Conservation (phyloP, 2,329 filamentous ascomycete genomes). For the Ilyonectria sp. region DNA sequence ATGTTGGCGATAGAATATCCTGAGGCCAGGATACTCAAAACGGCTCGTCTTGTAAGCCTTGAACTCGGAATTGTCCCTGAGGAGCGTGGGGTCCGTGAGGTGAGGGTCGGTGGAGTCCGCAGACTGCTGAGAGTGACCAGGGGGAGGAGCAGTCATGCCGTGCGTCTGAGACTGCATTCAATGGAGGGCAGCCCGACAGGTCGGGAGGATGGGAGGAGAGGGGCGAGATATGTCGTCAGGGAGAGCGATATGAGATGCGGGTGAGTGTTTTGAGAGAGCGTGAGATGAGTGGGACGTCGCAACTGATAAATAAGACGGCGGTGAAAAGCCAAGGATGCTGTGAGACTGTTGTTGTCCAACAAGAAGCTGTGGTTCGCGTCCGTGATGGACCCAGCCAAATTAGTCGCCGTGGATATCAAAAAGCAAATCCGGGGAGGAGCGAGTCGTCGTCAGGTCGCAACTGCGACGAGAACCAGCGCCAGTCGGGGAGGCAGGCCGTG, state of each 20-base stretch:
- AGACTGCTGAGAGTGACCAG: slow-evolving; percentile 40
- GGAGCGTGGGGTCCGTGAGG: slow-evolving; percentile 81
- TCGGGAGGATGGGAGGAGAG: neutral
- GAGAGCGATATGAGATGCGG: neutral
- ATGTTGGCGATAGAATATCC: slow-evolving; percentile 88
- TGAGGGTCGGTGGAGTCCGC: slow-evolving; percentile 57
- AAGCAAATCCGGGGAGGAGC: slow-evolving; percentile 31
- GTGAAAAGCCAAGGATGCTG: slow-evolving; percentile 21
- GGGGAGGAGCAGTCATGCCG: slow-evolving; percentile 44
- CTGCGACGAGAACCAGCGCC: neutral
- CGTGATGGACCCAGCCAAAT: slow-evolving; percentile 31
- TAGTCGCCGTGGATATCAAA: slow-evolving; percentile 34
- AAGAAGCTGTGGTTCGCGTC: slow-evolving; percentile 23
- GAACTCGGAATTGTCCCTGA: slow-evolving; percentile 82
- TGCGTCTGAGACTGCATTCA: slow-evolving; percentile 29
- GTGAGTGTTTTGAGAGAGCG: neutral
- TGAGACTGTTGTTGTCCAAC: slow-evolving; percentile 23
- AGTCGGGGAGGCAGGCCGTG: neutral
- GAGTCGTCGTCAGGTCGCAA: slow-evolving; percentile 7
- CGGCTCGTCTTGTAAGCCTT: slow-evolving; percentile 79
- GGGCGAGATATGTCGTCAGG: neutral
- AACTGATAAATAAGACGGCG: slow-evolving; percentile 28
- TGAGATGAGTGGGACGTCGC: slow-evolving; percentile 18
- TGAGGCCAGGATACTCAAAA: slow-evolving; percentile 81
- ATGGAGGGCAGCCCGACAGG: slow-evolving; percentile 11